phyloP scores from a whole-genome alignment of 2,329 filamentous ascomycete species.

The Cladophialophora exuberans region DNA sequence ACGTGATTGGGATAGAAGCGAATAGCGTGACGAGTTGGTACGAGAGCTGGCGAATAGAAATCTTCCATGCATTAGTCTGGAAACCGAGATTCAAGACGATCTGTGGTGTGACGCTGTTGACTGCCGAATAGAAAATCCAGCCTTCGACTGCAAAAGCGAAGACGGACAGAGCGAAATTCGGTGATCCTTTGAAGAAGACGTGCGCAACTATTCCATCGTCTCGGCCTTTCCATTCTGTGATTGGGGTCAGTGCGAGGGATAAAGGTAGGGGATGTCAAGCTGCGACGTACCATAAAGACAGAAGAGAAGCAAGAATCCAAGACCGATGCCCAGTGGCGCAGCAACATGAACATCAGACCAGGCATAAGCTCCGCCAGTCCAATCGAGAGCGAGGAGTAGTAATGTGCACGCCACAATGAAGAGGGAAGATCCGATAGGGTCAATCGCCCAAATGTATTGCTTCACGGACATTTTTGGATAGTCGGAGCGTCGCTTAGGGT shows the following conservation, averaged over 20 bases:
- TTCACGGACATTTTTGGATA: slow-evolving; percentile 44
- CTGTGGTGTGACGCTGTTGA: slow-evolving; percentile 56
- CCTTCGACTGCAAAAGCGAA: slow-evolving; percentile 63
- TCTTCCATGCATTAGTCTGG: slow-evolving; percentile 50
- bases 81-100: slow-evolving; percentile 56
- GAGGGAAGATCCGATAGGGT: slow-evolving; percentile 52
- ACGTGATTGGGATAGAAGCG: slow-evolving; percentile 48
- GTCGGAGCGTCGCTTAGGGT: slow-evolving; percentile 46
- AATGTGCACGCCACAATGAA: slow-evolving; percentile 51
- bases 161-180: slow-evolving; percentile 59
- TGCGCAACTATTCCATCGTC: slow-evolving; percentile 59
- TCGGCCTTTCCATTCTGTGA: slow-evolving; percentile 60
- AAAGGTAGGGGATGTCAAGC: not conserved
- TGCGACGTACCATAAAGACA: slow-evolving; percentile 38
- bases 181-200: slow-evolving; percentile 57
- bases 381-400: slow-evolving; percentile 51
- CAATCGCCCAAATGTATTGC: slow-evolving; percentile 52
- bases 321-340: slow-evolving; percentile 47
- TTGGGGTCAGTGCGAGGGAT: not conserved
- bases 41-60: slow-evolving; percentile 54
- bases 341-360: slow-evolving; percentile 45
- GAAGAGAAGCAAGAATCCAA: slow-evolving; percentile 47
- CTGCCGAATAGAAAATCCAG: slow-evolving; percentile 61
- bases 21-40: slow-evolving; percentile 48
- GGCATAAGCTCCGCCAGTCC: slow-evolving; percentile 49